Evolutionary conservation across 495 filamentous ascomycete species (phyloP).

Genomic region (Hypoxylon lenormandii): DNA sequence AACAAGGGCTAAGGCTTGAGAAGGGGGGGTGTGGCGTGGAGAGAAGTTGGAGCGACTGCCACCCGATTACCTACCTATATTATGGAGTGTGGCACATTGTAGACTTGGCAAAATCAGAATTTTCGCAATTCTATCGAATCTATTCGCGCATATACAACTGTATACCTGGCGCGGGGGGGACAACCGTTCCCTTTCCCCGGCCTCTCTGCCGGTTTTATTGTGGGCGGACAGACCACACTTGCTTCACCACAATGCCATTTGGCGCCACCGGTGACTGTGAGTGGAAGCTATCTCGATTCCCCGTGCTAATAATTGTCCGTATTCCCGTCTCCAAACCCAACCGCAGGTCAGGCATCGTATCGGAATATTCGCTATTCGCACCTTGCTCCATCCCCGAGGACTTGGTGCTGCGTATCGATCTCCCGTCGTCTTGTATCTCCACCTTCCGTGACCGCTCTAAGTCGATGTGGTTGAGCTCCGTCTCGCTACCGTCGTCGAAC

Average conservation of each 20-base stretch:
- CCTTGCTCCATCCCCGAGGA: conserved; percentile 24
- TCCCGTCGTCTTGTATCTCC: conserved; percentile 26
- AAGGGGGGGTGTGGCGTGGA: too few relatives aligned
- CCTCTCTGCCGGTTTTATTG: conserved; percentile 37
- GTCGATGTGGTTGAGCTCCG: conserved; percentile 39
- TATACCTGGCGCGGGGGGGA: too few relatives aligned
- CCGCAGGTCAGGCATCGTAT: conserved; percentile 31
- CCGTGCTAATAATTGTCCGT: conserved; percentile 42
- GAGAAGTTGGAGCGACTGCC: too few relatives aligned
- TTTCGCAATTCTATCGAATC: too few relatives aligned
- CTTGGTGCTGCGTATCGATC: conserved; percentile 39
- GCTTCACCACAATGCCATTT: conserved; percentile 44
- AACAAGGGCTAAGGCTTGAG: too few relatives aligned
- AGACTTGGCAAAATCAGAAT: too few relatives aligned
- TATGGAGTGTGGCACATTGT: too few relatives aligned
- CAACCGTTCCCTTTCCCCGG: conserved; percentile 1
- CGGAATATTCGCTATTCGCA: conserved; percentile 11
- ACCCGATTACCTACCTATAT: too few relatives aligned
- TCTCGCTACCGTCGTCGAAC: conserved; percentile 41
- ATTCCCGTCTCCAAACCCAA: conserved; percentile 41
- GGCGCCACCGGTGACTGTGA: conserved; percentile 21
- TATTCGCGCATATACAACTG: too few relatives aligned
- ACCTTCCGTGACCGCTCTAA: conserved; percentile 17
- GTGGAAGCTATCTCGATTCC: conserved; percentile 36
- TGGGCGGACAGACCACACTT: conserved; percentile 43